Evolutionary conservation across 352 stramenopile genomes (phyloP), one percentile per base, ranked within the genome.

Genomic region (Globisporangium radiosum): DNA sequence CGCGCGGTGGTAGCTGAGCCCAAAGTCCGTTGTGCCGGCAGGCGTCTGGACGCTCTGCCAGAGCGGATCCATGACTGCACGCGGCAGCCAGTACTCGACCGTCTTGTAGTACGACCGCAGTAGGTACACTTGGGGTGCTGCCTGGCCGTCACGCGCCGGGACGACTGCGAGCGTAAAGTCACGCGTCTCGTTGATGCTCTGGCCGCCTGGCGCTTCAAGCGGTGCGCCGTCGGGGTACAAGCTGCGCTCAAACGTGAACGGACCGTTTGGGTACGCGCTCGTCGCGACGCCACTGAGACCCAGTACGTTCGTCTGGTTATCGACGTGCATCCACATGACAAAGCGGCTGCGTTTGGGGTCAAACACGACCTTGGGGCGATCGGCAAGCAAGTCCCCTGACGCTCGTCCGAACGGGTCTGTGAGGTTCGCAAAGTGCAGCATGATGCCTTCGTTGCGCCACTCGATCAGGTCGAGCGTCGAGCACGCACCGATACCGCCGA

Each of bases 261-360:
- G 96, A 1, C 96, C 96, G 48, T 96, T 95, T 1, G 90, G 88
- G 63, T 92, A 97, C 9, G 75, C 59, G 47, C 85, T 94, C 1
- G 79, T 91, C 7, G 95, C 94, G 3, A 98, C 86, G 10, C 87
- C 93, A 5, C 76, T 90, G 51, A 98, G 75, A 33, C 90, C 95
- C 66, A 98, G 85, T 1, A 83, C 81, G 57, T 92, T 89, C 13
- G 66, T 79, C 7, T 54, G 64, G 63, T 97, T 94, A 66, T 98
- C 93, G 13, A 98, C 85, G 49, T 95, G 85, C 78, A 97, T 95
- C 96, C 96, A 99, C 95, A 99, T 98, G 4, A 99, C 95, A 65
- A 96, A 98, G 40, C 89, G 76, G 42, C 76, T 62, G 7, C 78
- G 95, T 4, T 68, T 64, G 19, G 78, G 73, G 67, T 98, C 98